Evolutionary conservation across 2,329 filamentous ascomycete genomes (phyloP).

Genomic region (Sporothrix dimorphospora): DNA sequence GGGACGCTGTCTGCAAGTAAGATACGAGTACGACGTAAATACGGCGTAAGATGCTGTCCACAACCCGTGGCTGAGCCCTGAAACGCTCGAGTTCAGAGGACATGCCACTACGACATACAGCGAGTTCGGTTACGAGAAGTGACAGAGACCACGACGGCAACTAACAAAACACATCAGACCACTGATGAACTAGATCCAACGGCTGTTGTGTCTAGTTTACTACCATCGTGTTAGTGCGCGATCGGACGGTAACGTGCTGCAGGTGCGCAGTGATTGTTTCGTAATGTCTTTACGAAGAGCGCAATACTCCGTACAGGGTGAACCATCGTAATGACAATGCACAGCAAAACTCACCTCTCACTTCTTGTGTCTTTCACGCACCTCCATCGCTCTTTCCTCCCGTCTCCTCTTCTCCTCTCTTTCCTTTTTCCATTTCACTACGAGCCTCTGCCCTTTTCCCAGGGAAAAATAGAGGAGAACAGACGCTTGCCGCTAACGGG

Average conservation of each 20-base stretch:
- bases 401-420: background rate
- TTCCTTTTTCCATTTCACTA: background rate
- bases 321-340: no score
- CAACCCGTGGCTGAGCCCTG: background rate
- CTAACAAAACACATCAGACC: constrained; percentile 1
- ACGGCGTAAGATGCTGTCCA: no score
- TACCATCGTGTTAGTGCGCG: background rate
- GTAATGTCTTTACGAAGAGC: no score
- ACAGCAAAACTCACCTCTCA: no score
- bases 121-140: background rate
- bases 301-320: no score
- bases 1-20: background rate
- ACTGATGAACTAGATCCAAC: background rate
- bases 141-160: background rate
- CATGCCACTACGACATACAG: constrained; percentile 2
- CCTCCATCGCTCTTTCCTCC: constrained; percentile 8
- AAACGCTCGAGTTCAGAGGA: background rate
- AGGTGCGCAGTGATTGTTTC: no score
- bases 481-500: background rate
- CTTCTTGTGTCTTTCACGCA: background rate
- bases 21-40: no score
- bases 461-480: constrained; percentile 13
- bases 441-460: background rate
- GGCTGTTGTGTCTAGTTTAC: background rate
- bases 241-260: background rate